Conservation (phyloP, 768 basidiomycete species). For the Trichaptum fuscoviolaceum region DNA sequence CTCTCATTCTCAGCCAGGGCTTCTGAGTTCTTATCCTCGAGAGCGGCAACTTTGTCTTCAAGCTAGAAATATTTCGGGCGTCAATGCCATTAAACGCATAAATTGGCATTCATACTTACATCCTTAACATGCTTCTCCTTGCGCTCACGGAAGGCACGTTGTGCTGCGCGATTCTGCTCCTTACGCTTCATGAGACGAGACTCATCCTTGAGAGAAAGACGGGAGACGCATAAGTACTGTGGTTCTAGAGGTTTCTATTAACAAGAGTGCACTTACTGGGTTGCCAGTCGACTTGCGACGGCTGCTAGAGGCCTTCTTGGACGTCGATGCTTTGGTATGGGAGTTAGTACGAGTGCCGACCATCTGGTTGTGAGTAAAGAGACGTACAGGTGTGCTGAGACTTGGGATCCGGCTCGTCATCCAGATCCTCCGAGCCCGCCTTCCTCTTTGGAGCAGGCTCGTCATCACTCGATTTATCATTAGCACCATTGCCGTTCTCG, state of each 20-base stretch:
- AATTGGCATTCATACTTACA: conserved; percentile 43
- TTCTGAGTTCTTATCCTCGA: conserved; percentile 76
- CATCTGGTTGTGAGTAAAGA: conserved; percentile 4
- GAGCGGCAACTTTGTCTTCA: conserved; percentile 84
- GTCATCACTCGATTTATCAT: conserved; percentile 22
- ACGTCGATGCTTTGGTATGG: conserved; percentile 6
- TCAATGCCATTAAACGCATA: conserved; percentile 10
- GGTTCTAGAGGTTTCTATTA: background rate
- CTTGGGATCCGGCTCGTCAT: conserved; percentile 65
- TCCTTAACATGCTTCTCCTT: conserved; percentile 98
- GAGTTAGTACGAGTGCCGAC: conserved; percentile 10
- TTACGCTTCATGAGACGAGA: conserved; percentile 79
- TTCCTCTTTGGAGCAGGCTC: conserved; percentile 68
- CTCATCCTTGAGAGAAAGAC: conserved; percentile 49
- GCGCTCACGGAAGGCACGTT: conserved; percentile 94
- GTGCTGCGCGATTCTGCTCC: conserved; percentile 95
- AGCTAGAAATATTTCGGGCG: conserved; percentile 41
- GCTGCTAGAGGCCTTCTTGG: conserved; percentile 21
- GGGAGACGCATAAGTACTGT: background rate
- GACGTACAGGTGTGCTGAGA: conserved; percentile 55
- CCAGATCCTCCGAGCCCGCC: conserved; percentile 59
- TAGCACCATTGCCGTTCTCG: conserved; percentile 16
- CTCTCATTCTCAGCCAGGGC: conserved; percentile 81
- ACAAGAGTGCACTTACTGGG: conserved; percentile 5
- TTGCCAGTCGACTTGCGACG: conserved; percentile 37